Conservation (phyloP, 768 basidiomycete genomes). For the Leccinellum luteum region DNA sequence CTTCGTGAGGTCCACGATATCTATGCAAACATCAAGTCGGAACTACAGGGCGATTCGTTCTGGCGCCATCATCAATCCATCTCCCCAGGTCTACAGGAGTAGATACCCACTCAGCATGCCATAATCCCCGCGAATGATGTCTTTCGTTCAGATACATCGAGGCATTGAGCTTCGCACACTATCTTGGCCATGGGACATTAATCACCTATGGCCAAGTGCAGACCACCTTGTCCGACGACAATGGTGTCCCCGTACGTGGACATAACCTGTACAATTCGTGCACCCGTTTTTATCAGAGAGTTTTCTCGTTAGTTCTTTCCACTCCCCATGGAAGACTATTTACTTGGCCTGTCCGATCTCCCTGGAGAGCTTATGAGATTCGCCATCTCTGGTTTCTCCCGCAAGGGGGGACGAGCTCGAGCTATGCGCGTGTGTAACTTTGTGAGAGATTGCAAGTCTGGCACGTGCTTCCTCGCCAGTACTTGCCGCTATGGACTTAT, state of each 20-base stretch:
- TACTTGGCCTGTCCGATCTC: constrained; percentile 90
- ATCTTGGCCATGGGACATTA: constrained; percentile 65
- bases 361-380: constrained; percentile 97
- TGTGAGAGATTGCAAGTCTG: constrained; percentile 72
- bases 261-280: constrained; percentile 2
- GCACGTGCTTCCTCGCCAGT: constrained; percentile 33
- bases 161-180: constrained; percentile 85
- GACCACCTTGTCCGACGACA: constrained; percentile 53
- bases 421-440: constrained; percentile 66
- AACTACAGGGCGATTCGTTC: constrained; percentile 65
- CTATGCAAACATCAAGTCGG: constrained; percentile 59
- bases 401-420: constrained; percentile 59
- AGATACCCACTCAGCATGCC: constrained; percentile 5
- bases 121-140: constrained; percentile 15
- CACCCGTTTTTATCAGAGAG: constrained; percentile 1
- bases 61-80: constrained; percentile 77
- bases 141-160: constrained; percentile 69
- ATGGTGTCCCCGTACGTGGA: constrained; percentile 61
- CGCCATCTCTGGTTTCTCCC: constrained; percentile 79
- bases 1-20: constrained; percentile 63
- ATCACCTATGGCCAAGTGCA: constrained; percentile 72
- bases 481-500: neutral
- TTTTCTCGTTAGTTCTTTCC: constrained; percentile 63
- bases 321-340: constrained; percentile 77
- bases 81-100: constrained; percentile 84